Percentiles rank a stretch among this genome's conserved stretches.
Conservation (phyloP, 768 basidiomycete genomes). For the Jaapia argillacea region DNA sequence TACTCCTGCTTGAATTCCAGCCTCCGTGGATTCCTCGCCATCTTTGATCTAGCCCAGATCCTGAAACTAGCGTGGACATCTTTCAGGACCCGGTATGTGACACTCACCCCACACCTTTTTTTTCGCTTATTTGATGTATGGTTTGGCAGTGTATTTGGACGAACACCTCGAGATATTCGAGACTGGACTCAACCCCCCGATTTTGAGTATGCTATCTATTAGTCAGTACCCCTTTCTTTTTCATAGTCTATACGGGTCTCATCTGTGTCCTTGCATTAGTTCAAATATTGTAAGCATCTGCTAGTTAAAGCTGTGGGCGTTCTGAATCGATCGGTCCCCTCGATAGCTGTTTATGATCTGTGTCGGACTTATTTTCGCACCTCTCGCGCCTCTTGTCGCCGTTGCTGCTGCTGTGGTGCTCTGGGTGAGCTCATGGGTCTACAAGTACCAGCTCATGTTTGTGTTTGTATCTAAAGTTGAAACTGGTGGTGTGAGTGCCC, state of each 20-base stretch:
- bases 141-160: conserved; percentile 56
- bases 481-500: conserved; percentile 73
- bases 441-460: conserved; percentile 97
- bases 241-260: not conserved
- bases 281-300: too few species aligned
- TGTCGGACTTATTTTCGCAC: conserved; percentile 92
- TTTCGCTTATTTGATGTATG: not conserved
- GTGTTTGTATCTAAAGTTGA: conserved; percentile 85
- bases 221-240: conserved; percentile 34
- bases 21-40: conserved; percentile 85
- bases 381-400: conserved; percentile 83
- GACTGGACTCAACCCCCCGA: conserved; percentile 86
- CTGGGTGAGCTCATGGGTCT: conserved; percentile 80
- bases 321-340: conserved; percentile 16
- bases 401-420: conserved; percentile 78
- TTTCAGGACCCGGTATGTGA: conserved; percentile 71
- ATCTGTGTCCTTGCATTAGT: not conserved
- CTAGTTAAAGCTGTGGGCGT: not conserved
- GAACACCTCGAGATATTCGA: conserved; percentile 82
- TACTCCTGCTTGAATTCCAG: conserved; percentile 25
- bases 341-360: conserved; percentile 88
- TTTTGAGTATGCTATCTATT: conserved; percentile 83
- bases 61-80: conserved; percentile 80
- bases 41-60: conserved; percentile 95
- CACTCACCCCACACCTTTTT: not conserved